Conservation (phyloP, 2,329 filamentous ascomycete species). For the Microsporum canis region DNA sequence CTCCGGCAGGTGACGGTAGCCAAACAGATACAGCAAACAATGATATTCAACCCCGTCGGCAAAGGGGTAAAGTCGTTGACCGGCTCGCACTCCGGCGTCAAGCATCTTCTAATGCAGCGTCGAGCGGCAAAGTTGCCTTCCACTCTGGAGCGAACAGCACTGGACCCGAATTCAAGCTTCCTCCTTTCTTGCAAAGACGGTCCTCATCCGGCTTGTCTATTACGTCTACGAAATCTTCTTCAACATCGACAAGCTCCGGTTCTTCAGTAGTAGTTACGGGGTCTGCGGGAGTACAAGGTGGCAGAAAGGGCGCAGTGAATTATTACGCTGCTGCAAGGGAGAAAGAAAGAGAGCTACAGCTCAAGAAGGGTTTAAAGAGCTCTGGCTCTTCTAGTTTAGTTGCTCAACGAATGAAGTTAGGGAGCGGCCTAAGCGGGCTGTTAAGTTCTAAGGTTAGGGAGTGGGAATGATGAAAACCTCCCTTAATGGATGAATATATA, state of each 20-base stretch:
- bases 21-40: constrained; percentile 42
- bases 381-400: neutral
- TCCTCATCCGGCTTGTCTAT: neutral
- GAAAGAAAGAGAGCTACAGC: constrained; percentile 46
- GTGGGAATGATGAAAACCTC: neutral
- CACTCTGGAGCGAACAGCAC: constrained; percentile 17
- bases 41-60: constrained; percentile 28
- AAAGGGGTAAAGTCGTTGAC: constrained; percentile 34
- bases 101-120: constrained; percentile 34
- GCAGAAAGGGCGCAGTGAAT: constrained; percentile 49
- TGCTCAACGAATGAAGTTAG: constrained; percentile 21
- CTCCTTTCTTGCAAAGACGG: constrained; percentile 20
- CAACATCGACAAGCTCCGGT: constrained; percentile 20
- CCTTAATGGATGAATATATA: neutral
- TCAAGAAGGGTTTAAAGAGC: constrained; percentile 39
- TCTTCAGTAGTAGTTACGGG: constrained; percentile 8
- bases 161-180: constrained; percentile 22
- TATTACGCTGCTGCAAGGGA: constrained; percentile 46
- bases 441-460: neutral
- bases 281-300: constrained; percentile 10
- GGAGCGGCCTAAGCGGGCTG: constrained; percentile 28
- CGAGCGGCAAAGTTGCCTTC: constrained; percentile 26
- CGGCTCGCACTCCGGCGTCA: constrained; percentile 35
- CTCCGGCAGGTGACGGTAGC: constrained; percentile 42
- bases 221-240: constrained; percentile 5